Base-by-base conservation (phyloP, 371 early-diverging fungal species). In the Funneliformis caledonium region DNA sequence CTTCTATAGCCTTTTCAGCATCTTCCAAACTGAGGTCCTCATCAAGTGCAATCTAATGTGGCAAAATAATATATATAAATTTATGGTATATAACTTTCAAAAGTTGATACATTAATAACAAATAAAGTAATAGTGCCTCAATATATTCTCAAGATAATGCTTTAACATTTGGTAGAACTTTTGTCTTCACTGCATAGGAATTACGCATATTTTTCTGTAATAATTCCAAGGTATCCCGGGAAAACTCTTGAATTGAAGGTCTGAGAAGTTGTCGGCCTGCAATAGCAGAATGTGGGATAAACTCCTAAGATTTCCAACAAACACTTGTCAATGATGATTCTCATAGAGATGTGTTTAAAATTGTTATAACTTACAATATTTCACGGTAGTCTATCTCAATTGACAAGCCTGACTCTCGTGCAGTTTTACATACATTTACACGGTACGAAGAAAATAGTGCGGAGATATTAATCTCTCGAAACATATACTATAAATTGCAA, bases 301-400 rank as follows among this genome's bases (percentile, higher is more conserved):
- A n/a, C 78, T 62, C 45, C 43, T 75, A 75, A 75, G 65, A 37
- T n/a, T 75, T 75, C 3, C n/a, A 60, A 75, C 3, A 50, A 12
- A 56, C 16, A 68, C 16, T 0, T 75, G 61, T 50, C 67, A 75
- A 50, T 56, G n/a, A 61, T 26, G 10, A 61, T 76, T 76, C 65
- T 69, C 19, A 31, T 4, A 60, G 70, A 70, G 16, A 61, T 70
- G 26, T 8, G 19, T 43, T 76, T 22, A 37, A 31, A 48, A 65
- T 65, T 47, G 11, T 42, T n/a, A n/a, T n/a, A 37, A 77, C 78
- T 65, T 77, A 77, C 67, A 77, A 65, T 26, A 77, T 77, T n/a
- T 77, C 65, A 31, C 19, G 65, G n/a, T 77, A 77, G 45, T 77
- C 26, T 78, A 69, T 78, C 1, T 12, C n/a, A 26, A 78, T 78